Evolutionary conservation across 2,329 filamentous ascomycete genomes (phyloP), one percentile per base, ranked within the genome.

Genomic region (Thermochaetoides dissita): DNA sequence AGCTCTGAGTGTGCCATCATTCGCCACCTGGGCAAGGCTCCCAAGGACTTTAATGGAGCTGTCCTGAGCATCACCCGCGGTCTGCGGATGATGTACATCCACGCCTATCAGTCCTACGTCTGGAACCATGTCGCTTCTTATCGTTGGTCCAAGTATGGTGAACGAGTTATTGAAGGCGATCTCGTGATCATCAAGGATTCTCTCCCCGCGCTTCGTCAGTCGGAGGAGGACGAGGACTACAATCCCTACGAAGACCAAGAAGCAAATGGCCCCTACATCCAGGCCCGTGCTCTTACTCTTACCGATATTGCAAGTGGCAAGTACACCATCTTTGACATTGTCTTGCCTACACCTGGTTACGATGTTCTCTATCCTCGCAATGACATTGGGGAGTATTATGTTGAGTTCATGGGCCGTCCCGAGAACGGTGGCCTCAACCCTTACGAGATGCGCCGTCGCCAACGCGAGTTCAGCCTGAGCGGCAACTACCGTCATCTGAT

Each of bases 51-150:
- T 58, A 71, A 84, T 46, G 88, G 88, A 24, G 86, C 91, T 1
- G 63, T 98, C 40, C 74, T 81, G 56, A 72, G 74, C 41, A 88
- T 98, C 48, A 83, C 82, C 24, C 74, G 88, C 11, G 85, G 84
- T 38, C 68, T 96, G 53, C 76, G 87, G 36, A 75, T 86, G 45
- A 95, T 98, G 83, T 98, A 96, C 58, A 80, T 94, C 10, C 91
- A 98, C 59, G 89, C 91, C 6, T 96, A 95, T 62, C 91, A 98
- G 60, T 94, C 84, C 6, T 74, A 87, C 33, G 79, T 98, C 7
- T 98, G 89, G 89, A 98, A 98, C 63, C 75, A 78, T 51, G 84
- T 78, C 9, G 84, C 78, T 2, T 86, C 84, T 50, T 77, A 81
- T 52, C 81, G 91, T 37, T 94, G 86, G 81, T 74, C 78, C 35